These are phyloP conservation scores for Talaromyces borbonicus DNA, from an alignment of 495 filamentous ascomycete genomes.

Conservation along the genomic window DNA sequence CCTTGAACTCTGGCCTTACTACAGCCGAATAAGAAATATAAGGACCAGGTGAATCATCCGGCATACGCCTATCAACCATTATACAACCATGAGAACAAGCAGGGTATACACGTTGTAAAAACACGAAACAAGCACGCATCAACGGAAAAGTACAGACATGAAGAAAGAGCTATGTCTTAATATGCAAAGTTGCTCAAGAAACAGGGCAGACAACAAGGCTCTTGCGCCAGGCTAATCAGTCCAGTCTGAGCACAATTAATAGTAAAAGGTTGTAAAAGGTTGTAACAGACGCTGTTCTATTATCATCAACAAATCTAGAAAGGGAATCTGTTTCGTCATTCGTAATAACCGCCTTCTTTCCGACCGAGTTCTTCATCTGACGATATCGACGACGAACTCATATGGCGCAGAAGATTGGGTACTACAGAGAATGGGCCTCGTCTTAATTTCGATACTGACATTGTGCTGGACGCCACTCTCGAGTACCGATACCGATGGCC, in stretches of 20 bases:
- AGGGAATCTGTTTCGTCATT: conserved; percentile 16
- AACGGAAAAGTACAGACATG: background rate
- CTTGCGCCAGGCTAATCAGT: no score
- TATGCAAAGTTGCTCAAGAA: conserved; percentile 4
- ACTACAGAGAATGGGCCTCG: conserved; percentile 25
- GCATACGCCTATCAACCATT: background rate
- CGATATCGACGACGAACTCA: conserved; percentile 36
- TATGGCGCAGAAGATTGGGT: conserved; percentile 31
- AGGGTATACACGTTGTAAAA: background rate
- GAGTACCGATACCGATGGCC: conserved; percentile 36
- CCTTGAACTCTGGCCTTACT: no score
- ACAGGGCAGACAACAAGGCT: background rate
- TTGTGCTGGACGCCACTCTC: conserved; percentile 21
- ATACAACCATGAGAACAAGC: background rate
- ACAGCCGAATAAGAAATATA: no score
- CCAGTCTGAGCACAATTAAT: no score
- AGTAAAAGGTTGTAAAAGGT: background rate
- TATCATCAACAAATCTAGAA: background rate
- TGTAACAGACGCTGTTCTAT: conserved; percentile 1
- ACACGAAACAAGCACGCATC: background rate
- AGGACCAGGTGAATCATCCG: no score
- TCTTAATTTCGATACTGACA: conserved; percentile 24
- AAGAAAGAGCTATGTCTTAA: no score
- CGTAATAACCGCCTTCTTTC: conserved; percentile 32
- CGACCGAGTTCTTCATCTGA: conserved; percentile 29